These are phyloP conservation scores for Eucalyptus leucophloia DNA, from an alignment of 345 rosid genomes.

Conservation along the genomic window DNA sequence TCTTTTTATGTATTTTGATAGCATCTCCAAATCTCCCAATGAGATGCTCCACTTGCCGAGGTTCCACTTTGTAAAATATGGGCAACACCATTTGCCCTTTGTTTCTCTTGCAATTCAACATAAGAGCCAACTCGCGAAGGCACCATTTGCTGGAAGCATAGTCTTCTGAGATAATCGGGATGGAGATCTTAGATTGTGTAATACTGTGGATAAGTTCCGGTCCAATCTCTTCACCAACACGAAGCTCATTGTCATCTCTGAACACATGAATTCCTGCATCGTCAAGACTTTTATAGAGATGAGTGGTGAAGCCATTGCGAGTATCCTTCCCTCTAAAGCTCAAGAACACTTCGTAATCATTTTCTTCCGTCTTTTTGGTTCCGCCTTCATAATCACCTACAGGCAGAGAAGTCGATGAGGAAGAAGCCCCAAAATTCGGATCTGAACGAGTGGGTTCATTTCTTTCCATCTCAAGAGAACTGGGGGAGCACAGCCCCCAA, in stretches of 20 bases:
- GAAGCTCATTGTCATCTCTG: not conserved
- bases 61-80: too few species aligned
- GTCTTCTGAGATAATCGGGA: too few species aligned
- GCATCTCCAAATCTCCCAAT: rapidly evolving
- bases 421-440: not conserved
- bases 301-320: not conserved
- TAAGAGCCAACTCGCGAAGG: too few species aligned
- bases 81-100: too few species aligned
- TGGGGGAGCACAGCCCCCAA: too few species aligned
- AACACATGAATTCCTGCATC: not conserved
- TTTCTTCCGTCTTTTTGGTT: rapidly evolving
- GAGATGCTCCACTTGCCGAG: too few species aligned
- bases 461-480: too few species aligned
- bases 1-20: rapidly evolving
- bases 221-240: too few species aligned
- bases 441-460: not conserved
- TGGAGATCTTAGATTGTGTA: too few species aligned
- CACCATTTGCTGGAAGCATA: too few species aligned
- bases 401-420: not conserved
- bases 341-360: not conserved
- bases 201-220: rapidly evolving
- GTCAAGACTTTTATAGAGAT: not conserved
- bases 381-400: not conserved
- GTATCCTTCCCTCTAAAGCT: not conserved
- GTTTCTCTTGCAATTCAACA: too few species aligned